Base-by-base conservation (phyloP, 352 stramenopile genomes). In the Paralagenidium karlingii region DNA sequence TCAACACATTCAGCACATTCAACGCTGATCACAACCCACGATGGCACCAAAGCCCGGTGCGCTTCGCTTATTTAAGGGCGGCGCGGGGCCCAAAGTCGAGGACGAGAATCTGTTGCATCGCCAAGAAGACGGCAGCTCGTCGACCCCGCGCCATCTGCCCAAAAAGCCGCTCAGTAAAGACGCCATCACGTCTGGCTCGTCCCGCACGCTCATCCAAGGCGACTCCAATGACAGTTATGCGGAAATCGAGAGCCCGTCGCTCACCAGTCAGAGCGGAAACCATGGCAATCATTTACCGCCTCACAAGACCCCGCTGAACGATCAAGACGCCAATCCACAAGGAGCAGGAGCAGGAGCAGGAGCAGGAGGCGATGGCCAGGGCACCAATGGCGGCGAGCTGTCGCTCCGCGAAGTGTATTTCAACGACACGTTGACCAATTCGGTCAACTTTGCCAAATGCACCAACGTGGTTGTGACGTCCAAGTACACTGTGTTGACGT, bases 381-480 rank as follows among this genome's bases (percentile, higher is more conserved):
- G n/a, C n/a, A n/a, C n/a, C n/a, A n/a, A n/a, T n/a, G n/a, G n/a
- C n/a, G n/a, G n/a, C n/a, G n/a, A n/a, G 30, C 30, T 22, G 22
- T 36, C 30, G 30, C 16, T 24, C n/a, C 51, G 75, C 29, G 60
- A 82, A 32, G 73, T 89, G 5, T 84, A 74, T 32, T 73, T 86
- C 33, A 85, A 88, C 48, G 77, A 88, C 39, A 50, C 53, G 8
- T 60, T 58, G 2, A 61, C 59, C 8, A 89, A 89, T 40, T 65
- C 68, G 0, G 33, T 55, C 25, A n/a, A n/a, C n/a, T 88, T 77
- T 39, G 68, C 73, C 45, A 74, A 76, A 39, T 64, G 65, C 44
- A 66, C 62, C 15, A 96, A 96, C 51, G 41, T 90, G 9, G 65
- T 96, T 5, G 60, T 89, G 5, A 96, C 85, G 50, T 91, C 80